Percentiles rank a stretch among this genome's conserved stretches.
These are phyloP conservation scores for Craspedostauros australis DNA, from an alignment of 108 stramenopile species.

Conservation along the genomic window DNA sequence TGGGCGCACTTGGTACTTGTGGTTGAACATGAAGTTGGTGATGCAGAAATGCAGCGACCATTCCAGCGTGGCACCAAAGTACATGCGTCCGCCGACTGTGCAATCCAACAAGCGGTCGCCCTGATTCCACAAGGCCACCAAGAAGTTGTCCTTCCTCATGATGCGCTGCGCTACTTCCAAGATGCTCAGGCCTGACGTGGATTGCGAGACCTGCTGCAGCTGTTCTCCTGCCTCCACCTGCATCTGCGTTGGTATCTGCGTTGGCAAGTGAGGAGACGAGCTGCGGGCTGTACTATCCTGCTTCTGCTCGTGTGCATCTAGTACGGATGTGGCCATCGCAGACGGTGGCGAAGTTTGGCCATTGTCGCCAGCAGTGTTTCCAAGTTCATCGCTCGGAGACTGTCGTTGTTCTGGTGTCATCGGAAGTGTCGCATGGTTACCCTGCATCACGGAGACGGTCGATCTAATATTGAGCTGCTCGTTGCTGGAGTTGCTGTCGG, in stretches of 20 bases:
- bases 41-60: slow-evolving; percentile 90
- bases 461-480: too few species aligned
- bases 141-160: slow-evolving; percentile 92
- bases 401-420: too few species aligned
- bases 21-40: slow-evolving; percentile 96
- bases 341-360: too few species aligned
- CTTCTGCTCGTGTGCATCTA: too few species aligned
- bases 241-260: not conserved
- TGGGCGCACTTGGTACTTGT: slow-evolving; percentile 83
- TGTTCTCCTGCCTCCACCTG: not conserved
- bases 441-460: too few species aligned
- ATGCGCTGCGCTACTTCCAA: slow-evolving; percentile 81
- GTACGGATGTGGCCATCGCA: too few species aligned
- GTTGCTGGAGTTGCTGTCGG: too few species aligned
- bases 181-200: slow-evolving; percentile 23
- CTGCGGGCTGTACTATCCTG: too few species aligned
- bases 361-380: too few species aligned
- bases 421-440: too few species aligned
- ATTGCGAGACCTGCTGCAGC: slow-evolving; percentile 1
- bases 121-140: slow-evolving; percentile 89
- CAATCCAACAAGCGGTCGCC: slow-evolving; percentile 80
- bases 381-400: too few species aligned
- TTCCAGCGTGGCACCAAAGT: slow-evolving; percentile 25
- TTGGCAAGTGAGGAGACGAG: too few species aligned
- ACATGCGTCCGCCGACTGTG: slow-evolving; percentile 28